Percentiles rank a stretch among this genome's conserved stretches.
Conservation (phyloP, 1,284 basidiomycete species). For the Phaffia rhodozyma region DNA sequence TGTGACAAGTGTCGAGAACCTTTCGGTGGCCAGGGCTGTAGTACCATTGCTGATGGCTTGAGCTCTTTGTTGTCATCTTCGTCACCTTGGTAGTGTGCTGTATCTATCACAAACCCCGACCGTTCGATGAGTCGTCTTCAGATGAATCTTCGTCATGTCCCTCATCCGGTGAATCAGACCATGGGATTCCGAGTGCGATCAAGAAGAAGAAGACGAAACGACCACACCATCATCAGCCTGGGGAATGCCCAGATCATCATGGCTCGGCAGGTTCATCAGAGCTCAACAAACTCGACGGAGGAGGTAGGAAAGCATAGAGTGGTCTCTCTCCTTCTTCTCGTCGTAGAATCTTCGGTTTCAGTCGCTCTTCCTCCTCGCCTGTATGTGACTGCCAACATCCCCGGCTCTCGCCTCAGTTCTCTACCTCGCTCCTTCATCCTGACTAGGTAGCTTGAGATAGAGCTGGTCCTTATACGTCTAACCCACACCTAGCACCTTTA, state of each 20-base stretch:
- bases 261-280: neutral
- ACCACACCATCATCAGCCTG: neutral
- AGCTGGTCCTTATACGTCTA: no score
- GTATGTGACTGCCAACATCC: no score
- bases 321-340: no score
- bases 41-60: neutral
- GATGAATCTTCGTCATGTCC: constrained; percentile 43
- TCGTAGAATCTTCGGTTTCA: no score
- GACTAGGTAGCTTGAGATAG: no score
- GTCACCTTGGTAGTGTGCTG: constrained; percentile 54
- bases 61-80: neutral
- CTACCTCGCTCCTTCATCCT: no score
- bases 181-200: neutral
- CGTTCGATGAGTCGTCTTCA: constrained; percentile 59
- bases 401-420: no score
- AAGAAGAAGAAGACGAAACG: neutral
- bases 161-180: constrained; percentile 1
- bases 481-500: no score
- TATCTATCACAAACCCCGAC: constrained; percentile 68
- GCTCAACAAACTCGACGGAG: constrained; percentile 7
- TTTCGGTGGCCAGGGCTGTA: neutral
- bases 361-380: no score
- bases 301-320: neutral
- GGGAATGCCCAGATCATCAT: neutral
- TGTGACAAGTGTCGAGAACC: constrained; percentile 18